Base-by-base conservation (phyloP, 805 yeast species). In the Wickerhamiella kazuoi region DNA sequence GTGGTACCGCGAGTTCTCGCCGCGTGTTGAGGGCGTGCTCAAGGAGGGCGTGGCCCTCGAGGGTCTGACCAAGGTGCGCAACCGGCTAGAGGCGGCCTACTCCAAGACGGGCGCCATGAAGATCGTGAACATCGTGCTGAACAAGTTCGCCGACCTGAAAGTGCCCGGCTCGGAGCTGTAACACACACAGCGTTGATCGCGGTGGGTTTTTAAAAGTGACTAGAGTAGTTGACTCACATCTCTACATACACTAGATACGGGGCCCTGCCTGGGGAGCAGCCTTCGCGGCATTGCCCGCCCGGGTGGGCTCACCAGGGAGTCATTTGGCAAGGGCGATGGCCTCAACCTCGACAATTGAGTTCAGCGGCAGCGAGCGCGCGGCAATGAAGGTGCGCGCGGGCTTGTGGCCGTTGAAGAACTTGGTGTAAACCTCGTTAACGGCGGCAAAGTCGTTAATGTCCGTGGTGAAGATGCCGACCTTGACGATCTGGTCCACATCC, bases 351-450 rank as follows among this genome's bases (percentile, higher is more conserved):
- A 83, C 61, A 45, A 73, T 80, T 45, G 75, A 82, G 44, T 83
- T 83, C 60, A 90, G 72, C 44, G 98, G 98, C 51, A 90, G 75
- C 46, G 73, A 75, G 62, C 76, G 77, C 46, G 86, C 97, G 34
- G 96, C 96, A 51, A 90, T 93, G 68, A 96, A 90, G 2, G 96
- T 81, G 72, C 98, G 82, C 30, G 97, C 97, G 34, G 98, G 97
- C 36, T 51, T 49, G 52, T 56, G 61, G 38, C 48, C 52, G 35
- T 50, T 43, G 43, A 59, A 52, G 49, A 51, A 59, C 54, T 61
- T 54, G 40, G 73, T 74, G 63, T 90, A 90, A 38, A 81, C 93
- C 48, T 67, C 69, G 66, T 90, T 90, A 67, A 90, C 80, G 46
- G 72, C 79, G 45, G 71, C 82, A 55, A 90, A 90, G 57, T 79